Conservation (phyloP, 2,329 filamentous ascomycete genomes). For the Akanthomyces muscarius region DNA sequence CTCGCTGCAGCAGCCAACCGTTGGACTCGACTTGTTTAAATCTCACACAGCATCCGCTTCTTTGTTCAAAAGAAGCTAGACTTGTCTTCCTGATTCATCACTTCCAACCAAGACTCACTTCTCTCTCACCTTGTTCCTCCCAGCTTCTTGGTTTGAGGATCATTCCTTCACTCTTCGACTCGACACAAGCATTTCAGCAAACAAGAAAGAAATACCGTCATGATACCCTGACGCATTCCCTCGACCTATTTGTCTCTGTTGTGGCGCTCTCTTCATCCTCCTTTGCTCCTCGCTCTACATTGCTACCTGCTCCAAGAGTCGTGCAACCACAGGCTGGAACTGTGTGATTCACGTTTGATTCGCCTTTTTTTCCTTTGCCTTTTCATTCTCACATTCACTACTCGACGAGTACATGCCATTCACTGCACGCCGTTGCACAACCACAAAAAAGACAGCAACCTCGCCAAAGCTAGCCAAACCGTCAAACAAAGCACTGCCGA, state of each 20-base stretch:
- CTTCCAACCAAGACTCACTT: not conserved
- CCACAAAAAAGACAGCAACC: slow-evolving; percentile 1
- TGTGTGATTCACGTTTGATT: slow-evolving; percentile 10
- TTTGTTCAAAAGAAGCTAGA: not conserved
- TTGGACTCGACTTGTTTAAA: not conserved
- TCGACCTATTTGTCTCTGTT: not conserved
- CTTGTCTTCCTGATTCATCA: not conserved
- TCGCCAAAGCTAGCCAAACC: not conserved
- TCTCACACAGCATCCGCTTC: not conserved
- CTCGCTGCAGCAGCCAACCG: not conserved
- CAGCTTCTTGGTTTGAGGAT: not conserved
- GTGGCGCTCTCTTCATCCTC: not conserved
- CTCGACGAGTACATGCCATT: not conserved
- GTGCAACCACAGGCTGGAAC: slow-evolving; percentile 16
- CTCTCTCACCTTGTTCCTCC: not conserved
- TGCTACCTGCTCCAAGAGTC: not conserved
- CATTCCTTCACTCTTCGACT: no score
- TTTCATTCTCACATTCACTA: not conserved
- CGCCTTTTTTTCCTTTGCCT: not conserved
- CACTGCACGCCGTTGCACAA: not conserved
- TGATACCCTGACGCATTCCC: not conserved
- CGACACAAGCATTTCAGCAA: not conserved
- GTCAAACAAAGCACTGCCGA: not conserved
- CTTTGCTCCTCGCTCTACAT: not conserved
- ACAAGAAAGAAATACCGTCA: not conserved